phyloP scores from a whole-genome alignment of 129 eudicot species.

The Gnaphalium uliginosum region DNA sequence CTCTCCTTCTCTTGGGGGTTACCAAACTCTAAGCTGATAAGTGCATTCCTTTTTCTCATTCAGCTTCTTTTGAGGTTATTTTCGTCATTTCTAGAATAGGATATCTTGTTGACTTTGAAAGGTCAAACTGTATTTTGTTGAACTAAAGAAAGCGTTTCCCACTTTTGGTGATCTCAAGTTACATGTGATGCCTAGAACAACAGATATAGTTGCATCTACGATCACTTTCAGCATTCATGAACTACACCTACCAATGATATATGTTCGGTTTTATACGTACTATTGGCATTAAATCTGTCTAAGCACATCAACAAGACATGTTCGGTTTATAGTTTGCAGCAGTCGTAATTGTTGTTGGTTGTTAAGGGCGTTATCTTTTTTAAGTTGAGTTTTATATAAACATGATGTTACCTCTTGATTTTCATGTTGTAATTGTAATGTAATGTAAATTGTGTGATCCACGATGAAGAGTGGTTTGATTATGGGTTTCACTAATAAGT shows the following conservation, averaged over 20 bases:
- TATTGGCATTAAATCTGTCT: neutral
- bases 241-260: neutral
- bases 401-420: neutral
- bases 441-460: neutral
- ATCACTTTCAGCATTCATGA: neutral
- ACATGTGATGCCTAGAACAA: conserved; percentile 10
- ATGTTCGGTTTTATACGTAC: neutral
- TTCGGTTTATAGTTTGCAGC: neutral
- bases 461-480: neutral
- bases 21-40: conserved; percentile 15
- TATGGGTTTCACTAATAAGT: too few relatives aligned
- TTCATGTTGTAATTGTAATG: neutral
- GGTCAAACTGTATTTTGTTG: conserved; percentile 10
- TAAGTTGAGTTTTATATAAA: neutral
- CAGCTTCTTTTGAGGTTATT: conserved; percentile 11
- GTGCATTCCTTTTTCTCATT: neutral
- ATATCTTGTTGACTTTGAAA: neutral
- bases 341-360: too few relatives aligned
- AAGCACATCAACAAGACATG: neutral
- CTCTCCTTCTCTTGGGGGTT: conserved; percentile 19
- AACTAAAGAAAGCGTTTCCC: neutral
- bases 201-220: neutral
- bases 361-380: neutral
- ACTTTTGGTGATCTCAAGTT: conserved; percentile 9
- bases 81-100: neutral